Percentiles rank a stretch among this genome's conserved stretches.
Conservation (phyloP, 306 rosid species). For the Cucurbita ficifolia region DNA sequence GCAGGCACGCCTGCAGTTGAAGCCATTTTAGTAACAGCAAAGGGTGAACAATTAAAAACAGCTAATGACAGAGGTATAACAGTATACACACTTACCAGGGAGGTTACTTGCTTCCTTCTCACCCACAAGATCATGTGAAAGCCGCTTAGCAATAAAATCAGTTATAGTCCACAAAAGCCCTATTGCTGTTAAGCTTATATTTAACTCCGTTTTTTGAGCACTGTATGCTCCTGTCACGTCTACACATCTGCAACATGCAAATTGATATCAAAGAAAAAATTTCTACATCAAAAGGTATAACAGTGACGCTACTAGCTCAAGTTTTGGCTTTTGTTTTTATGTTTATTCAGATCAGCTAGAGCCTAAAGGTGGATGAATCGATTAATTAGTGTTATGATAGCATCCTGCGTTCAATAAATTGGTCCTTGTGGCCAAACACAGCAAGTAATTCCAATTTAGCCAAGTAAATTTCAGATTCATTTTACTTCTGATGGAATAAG, state of each 20-base stretch:
- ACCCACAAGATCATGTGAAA: conserved; percentile 30
- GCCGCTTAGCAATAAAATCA: conserved; percentile 84
- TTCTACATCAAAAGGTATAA: not conserved
- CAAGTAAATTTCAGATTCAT: not conserved
- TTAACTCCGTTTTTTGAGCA: conserved; percentile 90
- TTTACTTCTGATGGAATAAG: not conserved
- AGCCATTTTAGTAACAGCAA: conserved; percentile 9
- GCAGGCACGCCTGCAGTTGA: conserved; percentile 25
- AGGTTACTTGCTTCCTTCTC: conserved; percentile 48
- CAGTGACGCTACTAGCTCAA: not conserved
- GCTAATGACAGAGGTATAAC: not conserved
- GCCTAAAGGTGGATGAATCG: not conserved
- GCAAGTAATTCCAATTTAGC: not conserved
- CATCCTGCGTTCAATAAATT: not conserved
- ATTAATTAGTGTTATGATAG: not conserved
- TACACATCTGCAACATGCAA: conserved; percentile 55
- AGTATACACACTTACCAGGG: not conserved
- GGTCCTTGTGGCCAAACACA: not conserved
- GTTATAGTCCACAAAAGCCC: conserved; percentile 95
- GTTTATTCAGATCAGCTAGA: not conserved
- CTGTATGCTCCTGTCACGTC: conserved; percentile 94
- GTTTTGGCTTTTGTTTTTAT: not conserved
- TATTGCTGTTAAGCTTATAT: conserved; percentile 86
- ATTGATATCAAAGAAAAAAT: conserved; percentile 11
- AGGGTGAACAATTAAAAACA: not conserved